Base-by-base conservation (phyloP, 225 moss, liverwort and hornwort species). In the Physcomitrium patens region DNA sequence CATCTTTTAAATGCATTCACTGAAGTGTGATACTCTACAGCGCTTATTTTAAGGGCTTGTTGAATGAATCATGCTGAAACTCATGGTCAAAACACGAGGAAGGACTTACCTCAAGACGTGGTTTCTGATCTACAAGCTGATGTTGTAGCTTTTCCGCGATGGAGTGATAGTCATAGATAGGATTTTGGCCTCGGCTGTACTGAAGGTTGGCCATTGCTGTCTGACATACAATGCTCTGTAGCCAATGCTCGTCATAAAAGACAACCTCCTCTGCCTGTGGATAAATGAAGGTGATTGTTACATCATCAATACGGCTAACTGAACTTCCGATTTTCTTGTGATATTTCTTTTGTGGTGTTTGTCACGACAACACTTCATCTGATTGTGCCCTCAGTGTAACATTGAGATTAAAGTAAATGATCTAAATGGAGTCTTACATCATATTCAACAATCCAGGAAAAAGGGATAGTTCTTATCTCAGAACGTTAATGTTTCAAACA, bases 191-290 rank as follows among this genome's bases (percentile, higher is more conserved):
- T 8, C 66, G 27, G 42, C 79, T 11, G 26, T 75, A 86, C 44
- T 74, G 75, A 55, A 86, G 86, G 42, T 68, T 77, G 44, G 83
- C 64, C 80, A 86, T 86, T 28, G 71, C 86, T 74, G 79, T 74
- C 37, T 74, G 47, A 27, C 58, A 68, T 23, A 83, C 74, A 24
- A 77, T 68, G 19, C 45, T 73, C 10, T 86, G 63, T 59, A 59
- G 74, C 80, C 80, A 77, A 26, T 83, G 64, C 71, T 77, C 77
- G 44, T 86, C 80, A 68, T 77, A 80, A 45, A 59, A 51, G 52
- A 86, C 54, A 50, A 83, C 71, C 10, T 83, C 83, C 63, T 61
- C 77, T 41, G 62, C 62, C 86, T 86, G 86, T 63, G 22, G 27
- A 67, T 20, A 43, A 20, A 53, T 51, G 70, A 60, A 10, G 48